Percentiles rank a stretch among this genome's conserved stretches.
Conservation (phyloP, 805 yeast genomes). For the Grigorovia jiainica region DNA sequence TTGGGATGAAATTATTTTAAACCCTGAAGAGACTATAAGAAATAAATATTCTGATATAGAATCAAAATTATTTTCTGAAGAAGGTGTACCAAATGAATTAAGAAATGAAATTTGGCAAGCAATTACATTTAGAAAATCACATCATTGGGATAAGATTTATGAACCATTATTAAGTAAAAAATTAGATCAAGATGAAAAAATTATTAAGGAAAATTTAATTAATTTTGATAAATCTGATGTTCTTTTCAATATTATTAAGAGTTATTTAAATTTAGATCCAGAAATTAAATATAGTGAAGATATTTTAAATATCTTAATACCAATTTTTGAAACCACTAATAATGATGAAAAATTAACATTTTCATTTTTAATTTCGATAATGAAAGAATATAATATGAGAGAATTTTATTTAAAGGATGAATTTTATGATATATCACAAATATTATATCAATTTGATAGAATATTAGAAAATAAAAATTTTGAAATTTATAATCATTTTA, state of each 20-base stretch:
- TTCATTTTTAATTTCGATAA: conserved; percentile 63
- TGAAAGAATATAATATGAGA: conserved; percentile 72
- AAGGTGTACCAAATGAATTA: conserved; percentile 2
- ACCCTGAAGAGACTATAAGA: conserved; percentile 4
- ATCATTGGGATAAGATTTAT: conserved; percentile 7
- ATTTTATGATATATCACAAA: conserved; percentile 80
- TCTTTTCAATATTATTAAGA: conserved; percentile 63
- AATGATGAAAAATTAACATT: conserved; percentile 65
- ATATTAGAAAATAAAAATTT: conserved; percentile 70
- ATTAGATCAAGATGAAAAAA: neutral
- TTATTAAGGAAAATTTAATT: neutral
- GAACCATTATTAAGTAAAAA: conserved; percentile 3
- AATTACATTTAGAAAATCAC: conserved; percentile 3
- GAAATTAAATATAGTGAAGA: conserved; percentile 96
- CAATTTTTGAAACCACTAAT: conserved; percentile 57
- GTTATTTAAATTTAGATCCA: conserved; percentile 71
- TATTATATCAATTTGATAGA: conserved; percentile 83
- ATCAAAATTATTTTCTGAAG: neutral
- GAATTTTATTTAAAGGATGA: conserved; percentile 61
- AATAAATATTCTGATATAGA: conserved; percentile 1
- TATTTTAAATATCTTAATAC: conserved; percentile 81
- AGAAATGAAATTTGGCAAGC: conserved; percentile 8
- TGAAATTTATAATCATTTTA: conserved; percentile 58
- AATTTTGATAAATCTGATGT: neutral
- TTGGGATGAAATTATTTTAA: conserved; percentile 2